Evolutionary conservation across 345 rosid species (phyloP).

Genomic region (Crucihimalaya himalaica): DNA sequence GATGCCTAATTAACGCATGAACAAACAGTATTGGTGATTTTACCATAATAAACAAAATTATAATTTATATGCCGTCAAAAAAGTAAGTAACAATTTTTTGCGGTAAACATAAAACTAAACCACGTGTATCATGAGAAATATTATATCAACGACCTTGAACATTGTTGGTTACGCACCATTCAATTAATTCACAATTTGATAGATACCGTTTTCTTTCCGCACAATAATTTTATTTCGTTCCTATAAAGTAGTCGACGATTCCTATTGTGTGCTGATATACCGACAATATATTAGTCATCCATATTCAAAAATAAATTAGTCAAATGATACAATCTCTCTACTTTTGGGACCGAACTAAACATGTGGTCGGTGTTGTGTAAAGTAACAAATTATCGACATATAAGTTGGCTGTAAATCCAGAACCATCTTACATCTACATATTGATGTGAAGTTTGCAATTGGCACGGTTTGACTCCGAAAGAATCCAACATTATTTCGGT

Average conservation of each 20-base stretch:
- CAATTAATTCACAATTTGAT: neutral
- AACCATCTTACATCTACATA: neutral
- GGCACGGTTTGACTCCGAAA: neutral
- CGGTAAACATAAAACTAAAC: neutral
- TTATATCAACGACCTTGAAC: constrained; percentile 3
- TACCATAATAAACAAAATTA: neutral
- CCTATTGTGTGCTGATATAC: constrained; percentile 11
- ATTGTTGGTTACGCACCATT: constrained; percentile 14
- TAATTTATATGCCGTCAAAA: neutral
- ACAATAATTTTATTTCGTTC: neutral
- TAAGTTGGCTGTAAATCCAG: constrained; percentile 4
- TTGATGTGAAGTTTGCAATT: constrained; percentile 3
- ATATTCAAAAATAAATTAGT: constrained; percentile 1
- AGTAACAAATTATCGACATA: neutral
- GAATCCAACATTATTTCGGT: neutral
- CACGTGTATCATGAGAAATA: constrained; percentile 13
- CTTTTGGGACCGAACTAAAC: constrained; percentile 4
- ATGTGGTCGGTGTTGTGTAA: constrained; percentile 19
- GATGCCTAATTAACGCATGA: neutral
- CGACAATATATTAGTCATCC: constrained; percentile 6
- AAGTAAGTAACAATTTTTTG: neutral
- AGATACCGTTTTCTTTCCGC: constrained; percentile 7
- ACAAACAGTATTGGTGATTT: neutral
- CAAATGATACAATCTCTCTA: constrained; percentile 10
- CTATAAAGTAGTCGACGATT: neutral